Evolutionary conservation across 805 yeast genomes (phyloP), one percentile per base, ranked within the genome.

Genomic region (Saccharomycopsis fodiens): DNA sequence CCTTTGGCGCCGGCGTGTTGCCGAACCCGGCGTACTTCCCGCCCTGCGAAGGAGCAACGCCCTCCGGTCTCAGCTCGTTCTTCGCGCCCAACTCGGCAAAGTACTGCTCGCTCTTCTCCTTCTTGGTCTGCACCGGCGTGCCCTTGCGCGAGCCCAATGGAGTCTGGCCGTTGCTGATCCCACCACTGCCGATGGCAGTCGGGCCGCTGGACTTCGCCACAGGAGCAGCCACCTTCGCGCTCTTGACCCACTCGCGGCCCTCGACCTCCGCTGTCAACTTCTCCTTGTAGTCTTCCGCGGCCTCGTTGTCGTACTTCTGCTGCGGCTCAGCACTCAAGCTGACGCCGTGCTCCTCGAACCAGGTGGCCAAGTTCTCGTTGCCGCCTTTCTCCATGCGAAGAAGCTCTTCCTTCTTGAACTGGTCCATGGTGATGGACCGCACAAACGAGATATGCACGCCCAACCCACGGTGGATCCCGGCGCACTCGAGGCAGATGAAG

Each of bases 361-460:
- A 93, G 47, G 67, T 69, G 25, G 69, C 74, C 56, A 93, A 85
- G 21, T 75, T 76, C 45, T 76, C 83, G 59, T 93, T 93, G 19
- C 98, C 98, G 47, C 98, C 98, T 49, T 78, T 66, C 59, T 91
- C 97, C 97, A 93, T 91, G 49, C 94, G 71, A 53, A 76, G 66
- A 47, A 89, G 72, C 62, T 93, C 98, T 35, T 89, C 96, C 3
- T 87, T 82, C 67, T 91, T 93, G 71, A 94, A 93, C 68, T 88
- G 97, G 65, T 93, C 98, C 98, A 93, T 93, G 5, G 97, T 93
- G 56, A 93, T 89, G 22, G 95, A 84, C 60, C 98, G 74, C 31
- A 93, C 97, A 68, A 93, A 93, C 35, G 97, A 89, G 47, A 93
- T 80, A 62, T 93, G 98, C 36, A 93, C 98, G 34, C 98, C 98